Conservation (phyloP, 2,329 filamentous ascomycete species). For the Hymenotorrendiella dingleyae region DNA sequence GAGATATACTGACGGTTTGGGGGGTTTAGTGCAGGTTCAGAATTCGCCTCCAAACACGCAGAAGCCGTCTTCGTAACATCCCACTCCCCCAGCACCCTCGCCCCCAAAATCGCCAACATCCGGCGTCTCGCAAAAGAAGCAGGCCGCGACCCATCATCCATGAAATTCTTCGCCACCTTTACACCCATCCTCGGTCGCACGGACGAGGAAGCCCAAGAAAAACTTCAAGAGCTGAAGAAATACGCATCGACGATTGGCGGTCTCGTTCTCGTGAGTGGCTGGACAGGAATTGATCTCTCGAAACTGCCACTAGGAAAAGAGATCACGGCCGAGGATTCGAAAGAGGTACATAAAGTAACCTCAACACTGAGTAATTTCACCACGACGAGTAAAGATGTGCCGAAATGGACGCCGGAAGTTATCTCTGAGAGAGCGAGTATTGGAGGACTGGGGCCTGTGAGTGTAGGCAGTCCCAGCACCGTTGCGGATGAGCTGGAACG, state of each 20-base stretch:
- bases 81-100: conserved; percentile 53
- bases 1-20: no score
- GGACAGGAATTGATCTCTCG: conserved; percentile 63
- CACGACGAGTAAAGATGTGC: conserved; percentile 41
- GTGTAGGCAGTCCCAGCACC: conserved; percentile 42
- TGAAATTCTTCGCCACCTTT: conserved; percentile 63
- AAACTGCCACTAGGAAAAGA: conserved; percentile 52
- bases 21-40: conserved; percentile 49
- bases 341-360: conserved; percentile 45
- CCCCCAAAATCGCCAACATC: conserved; percentile 56
- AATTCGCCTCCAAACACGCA: conserved; percentile 62
- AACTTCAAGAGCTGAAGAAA: conserved; percentile 53
- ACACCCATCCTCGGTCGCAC: conserved; percentile 60
- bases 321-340: conserved; percentile 47
- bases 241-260: conserved; percentile 62
- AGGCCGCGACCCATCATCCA: conserved; percentile 51
- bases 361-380: conserved; percentile 45
- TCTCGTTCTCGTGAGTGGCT: conserved; percentile 64
- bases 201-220: conserved; percentile 58
- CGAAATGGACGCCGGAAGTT: conserved; percentile 63
- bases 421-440: conserved; percentile 63
- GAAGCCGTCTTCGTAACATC: conserved; percentile 65
- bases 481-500: conserved; percentile 59
- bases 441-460: conserved; percentile 56
- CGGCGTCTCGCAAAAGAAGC: conserved; percentile 45